These are phyloP conservation scores for Candida morakotiae DNA, from an alignment of 805 yeast genomes.

Conservation along the genomic window DNA sequence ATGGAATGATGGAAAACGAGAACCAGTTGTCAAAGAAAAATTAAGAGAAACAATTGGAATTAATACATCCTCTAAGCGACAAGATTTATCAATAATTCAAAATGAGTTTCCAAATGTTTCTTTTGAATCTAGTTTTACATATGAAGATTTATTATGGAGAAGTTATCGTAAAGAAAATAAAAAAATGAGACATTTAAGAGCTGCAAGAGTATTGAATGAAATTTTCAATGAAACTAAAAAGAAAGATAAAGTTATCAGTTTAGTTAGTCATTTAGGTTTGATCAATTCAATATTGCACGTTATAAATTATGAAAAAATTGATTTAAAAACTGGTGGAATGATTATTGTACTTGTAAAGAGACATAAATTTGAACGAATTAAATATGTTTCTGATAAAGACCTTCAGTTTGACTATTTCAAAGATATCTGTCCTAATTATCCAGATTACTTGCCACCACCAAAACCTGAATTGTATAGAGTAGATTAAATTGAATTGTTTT, in stretches of 20 bases:
- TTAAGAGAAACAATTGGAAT: slow-evolving; percentile 57
- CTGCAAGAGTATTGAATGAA: slow-evolving; percentile 37
- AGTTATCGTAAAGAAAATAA: slow-evolving; percentile 37
- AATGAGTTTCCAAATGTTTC: slow-evolving; percentile 34
- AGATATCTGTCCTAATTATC: slow-evolving; percentile 2
- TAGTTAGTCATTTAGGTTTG: slow-evolving; percentile 61
- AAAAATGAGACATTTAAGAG: slow-evolving; percentile 44
- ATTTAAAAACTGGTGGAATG: slow-evolving; percentile 56
- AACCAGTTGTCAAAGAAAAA: slow-evolving; percentile 37
- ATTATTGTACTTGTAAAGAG: slow-evolving; percentile 51
- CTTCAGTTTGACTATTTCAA: background rate
- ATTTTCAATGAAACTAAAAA: slow-evolving; percentile 22
- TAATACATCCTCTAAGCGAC: slow-evolving; percentile 56
- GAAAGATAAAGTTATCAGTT: slow-evolving; percentile 33
- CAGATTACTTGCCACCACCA: background rate
- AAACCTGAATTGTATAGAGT: background rate
- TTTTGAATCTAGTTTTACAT: slow-evolving; percentile 39
- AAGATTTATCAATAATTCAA: slow-evolving; percentile 27
- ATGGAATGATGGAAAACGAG: slow-evolving; percentile 35
- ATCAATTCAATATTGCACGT: slow-evolving; percentile 49
- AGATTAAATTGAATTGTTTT: no score
- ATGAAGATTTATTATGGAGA: slow-evolving; percentile 43
- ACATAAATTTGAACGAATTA: background rate
- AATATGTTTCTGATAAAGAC: background rate
- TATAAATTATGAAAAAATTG: slow-evolving; percentile 46